Base-by-base conservation (phyloP, 1,139 yeast genomes). In the Candida dubliniensis region DNA sequence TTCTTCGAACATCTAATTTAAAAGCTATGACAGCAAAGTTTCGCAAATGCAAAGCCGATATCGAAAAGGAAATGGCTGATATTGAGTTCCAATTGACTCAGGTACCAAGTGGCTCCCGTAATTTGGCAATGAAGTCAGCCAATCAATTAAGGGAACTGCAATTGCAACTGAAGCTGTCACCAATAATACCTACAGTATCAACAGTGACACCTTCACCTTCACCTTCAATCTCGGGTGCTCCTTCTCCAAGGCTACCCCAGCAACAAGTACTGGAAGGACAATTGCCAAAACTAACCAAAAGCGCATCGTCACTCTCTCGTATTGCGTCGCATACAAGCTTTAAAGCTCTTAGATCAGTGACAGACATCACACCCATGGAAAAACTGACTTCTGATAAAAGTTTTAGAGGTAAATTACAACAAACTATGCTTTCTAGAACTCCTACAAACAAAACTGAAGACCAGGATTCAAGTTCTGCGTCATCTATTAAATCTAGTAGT, bases 1-100 rank as follows among this genome's bases (percentile, higher is more conserved):
- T 84, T 74, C 61, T 84, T 38, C 69, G 90, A 47, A 77, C 86
- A 1, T 66, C 76, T 47, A 83, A 83, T 56, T 83, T 79, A n/a
- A 63, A 80, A 40, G 81, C 79, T 44, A 74, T 83, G 76, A 71
- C 81, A 6, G 65, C 66, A 35, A 64, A 70, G 9, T 64, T 81
- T 43, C 62, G 59, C 10, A 57, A 62, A 32, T 70, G 74, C 38
- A 69, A 65, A 45, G 52, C 50, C 7, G 74, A 69, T 42, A 54
- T 66, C 35, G 60, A 54, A 3, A 43, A 43, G 4, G 56, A 54
- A 8, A 58, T 63, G 23, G 55, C 53, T 2, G 52, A 48, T 13
- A 52, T 66, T 44, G 54, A 53, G 39, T 54, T 46, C 25, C 57
- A 52, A 31, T 49, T 48, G 13, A 58, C 53, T 35, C 52, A 46